Evolutionary conservation across 2,329 filamentous ascomycete genomes (phyloP).

Genomic region (Ambrosiella beaveri): DNA sequence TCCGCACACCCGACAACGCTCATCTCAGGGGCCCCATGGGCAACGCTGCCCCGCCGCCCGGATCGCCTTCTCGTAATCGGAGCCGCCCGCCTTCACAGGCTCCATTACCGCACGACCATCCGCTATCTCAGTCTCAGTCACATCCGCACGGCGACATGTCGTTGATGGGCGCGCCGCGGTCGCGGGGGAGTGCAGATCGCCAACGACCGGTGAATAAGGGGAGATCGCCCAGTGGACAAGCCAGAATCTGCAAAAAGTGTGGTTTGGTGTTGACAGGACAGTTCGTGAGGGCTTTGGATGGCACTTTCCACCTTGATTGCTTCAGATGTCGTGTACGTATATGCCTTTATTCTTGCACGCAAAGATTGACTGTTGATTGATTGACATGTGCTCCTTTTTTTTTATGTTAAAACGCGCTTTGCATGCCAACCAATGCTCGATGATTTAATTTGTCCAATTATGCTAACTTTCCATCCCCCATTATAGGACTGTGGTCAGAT

Average conservation of each 20-base stretch:
- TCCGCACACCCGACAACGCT: constrained; percentile 10
- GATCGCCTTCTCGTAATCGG: constrained; percentile 10
- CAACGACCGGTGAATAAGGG: constrained; percentile 19
- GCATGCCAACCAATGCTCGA: too few species aligned
- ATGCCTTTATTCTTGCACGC: neutral
- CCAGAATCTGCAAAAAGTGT: constrained; percentile 71
- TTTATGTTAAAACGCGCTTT: neutral
- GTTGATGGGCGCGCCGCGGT: neutral
- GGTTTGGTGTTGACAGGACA: constrained; percentile 76
- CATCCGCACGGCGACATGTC: neutral
- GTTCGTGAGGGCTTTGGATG: constrained; percentile 84
- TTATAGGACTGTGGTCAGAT: constrained; percentile 85
- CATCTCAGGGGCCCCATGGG: constrained; percentile 6
- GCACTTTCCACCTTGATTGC: constrained; percentile 92
- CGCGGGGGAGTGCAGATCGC: constrained; percentile 9
- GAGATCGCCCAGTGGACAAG: constrained; percentile 39
- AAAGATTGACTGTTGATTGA: neutral
- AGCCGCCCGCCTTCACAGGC: constrained; percentile 8
- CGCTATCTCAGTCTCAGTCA: constrained; percentile 7
- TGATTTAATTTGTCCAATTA: too few species aligned
- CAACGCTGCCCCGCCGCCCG: neutral
- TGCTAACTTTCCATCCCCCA: constrained; percentile 6
- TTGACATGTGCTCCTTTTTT: neutral
- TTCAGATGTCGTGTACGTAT: constrained; percentile 81
- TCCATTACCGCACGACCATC: constrained; percentile 3